A percentile compares a stretch with the other conserved stretches of the same genome.
These are phyloP conservation scores for Penicillium sp. DNA, from an alignment of 2,329 filamentous ascomycete genomes.

Conservation along the genomic window DNA sequence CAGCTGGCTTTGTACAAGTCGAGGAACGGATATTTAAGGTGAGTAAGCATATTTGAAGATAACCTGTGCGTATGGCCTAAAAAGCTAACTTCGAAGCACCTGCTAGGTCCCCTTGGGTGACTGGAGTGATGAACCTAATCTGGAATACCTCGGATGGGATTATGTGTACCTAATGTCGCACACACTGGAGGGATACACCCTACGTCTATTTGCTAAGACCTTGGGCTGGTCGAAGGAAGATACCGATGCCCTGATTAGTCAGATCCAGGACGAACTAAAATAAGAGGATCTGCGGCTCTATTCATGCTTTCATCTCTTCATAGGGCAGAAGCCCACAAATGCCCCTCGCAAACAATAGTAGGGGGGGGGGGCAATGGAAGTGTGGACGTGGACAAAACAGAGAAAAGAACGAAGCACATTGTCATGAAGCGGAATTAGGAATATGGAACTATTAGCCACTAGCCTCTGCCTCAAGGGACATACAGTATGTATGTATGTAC, in stretches of 20 bases:
- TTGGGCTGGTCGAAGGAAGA: slow-evolving; percentile 4
- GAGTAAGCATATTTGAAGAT: neutral
- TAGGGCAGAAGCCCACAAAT: neutral
- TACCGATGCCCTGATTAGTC: neutral
- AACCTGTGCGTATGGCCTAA: too few species aligned
- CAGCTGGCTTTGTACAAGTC: slow-evolving; percentile 3
- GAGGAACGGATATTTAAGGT: slow-evolving; percentile 2
- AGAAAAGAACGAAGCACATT: too few species aligned
- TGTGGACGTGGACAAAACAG: too few species aligned
- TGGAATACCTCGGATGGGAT: neutral
- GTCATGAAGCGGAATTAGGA: too few species aligned
- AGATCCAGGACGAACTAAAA: neutral
- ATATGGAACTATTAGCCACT: too few species aligned
- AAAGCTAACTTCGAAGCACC: neutral
- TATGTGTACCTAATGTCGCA: neutral
- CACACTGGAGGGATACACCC: neutral
- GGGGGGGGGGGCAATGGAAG: too few species aligned
- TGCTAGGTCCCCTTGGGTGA: neutral
- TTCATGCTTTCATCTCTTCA: neutral
- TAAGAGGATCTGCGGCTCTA: neutral
- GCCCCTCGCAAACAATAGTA: too few species aligned
- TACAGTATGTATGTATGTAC: too few species aligned
- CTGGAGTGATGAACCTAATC: neutral
- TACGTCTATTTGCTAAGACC: neutral
- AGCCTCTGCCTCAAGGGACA: too few species aligned